Evolutionary conservation across 2,329 filamentous ascomycete genomes (phyloP), one percentile per base, ranked within the genome.

Genomic region (Nothomitra cinnamomea): DNA sequence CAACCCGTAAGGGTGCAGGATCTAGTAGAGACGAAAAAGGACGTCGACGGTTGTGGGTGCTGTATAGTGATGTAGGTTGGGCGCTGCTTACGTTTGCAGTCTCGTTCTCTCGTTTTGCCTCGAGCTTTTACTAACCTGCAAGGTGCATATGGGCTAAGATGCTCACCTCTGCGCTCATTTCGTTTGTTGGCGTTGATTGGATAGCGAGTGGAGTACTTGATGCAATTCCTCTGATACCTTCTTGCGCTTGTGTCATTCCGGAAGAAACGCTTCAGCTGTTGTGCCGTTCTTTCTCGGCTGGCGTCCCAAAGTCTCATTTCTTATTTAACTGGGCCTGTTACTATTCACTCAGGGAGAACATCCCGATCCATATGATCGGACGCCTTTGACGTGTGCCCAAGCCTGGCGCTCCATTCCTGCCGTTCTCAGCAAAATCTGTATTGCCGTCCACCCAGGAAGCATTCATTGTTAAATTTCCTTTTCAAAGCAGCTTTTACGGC

Each of bases 1-100:
- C 36, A 41, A 32, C 50, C 50, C 19, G 7, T 48, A 21, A 42
- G 22, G 13, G 52, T 48, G 19, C 40, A 53, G 17, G 52, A 43
- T 25, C 35, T 45, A 2, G 49, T n/a, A 8, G 17, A 41, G 10
- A 43, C 19, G 19, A 54, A 54, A 57, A 67, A 74, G 59, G 70
- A 73, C 60, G 73, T 78, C 60, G 73, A 79, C 61, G 76, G 73
- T 58, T 83, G 82, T 60, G 80, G 78, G 55, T 85, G 83, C 66
- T 88, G 84, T 66, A 71, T 86, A 57, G 76, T 89, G 59, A 87
- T 87, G 84, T 87, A 72, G 78, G 15, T 24, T 10, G 25, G 45
- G 24, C 5, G 17, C 15, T 4, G 38, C 2, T 13, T 48, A 5
- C 25, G 2, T 4, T 28, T 49, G 17, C 19, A n/a, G n/a, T 49